Percentiles rank a stretch among this genome's conserved stretches.
Conservation (phyloP, 2,329 filamentous ascomycete species). For the Aspergillus proliferans region DNA sequence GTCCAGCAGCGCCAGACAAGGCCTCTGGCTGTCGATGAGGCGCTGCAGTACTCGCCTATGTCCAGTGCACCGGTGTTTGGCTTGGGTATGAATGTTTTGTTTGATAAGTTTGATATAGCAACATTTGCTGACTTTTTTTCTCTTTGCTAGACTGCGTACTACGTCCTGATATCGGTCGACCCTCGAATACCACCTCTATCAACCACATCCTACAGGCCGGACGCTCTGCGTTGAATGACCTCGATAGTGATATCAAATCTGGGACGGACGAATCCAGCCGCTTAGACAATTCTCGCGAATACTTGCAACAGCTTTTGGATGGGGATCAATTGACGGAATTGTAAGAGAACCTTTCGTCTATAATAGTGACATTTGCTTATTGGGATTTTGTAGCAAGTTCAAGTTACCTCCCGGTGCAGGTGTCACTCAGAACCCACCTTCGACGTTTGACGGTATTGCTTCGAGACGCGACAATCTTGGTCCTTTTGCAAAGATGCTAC, state of each 20-base stretch:
- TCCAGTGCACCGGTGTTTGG: constrained; percentile 44
- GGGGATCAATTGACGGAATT: constrained; percentile 53
- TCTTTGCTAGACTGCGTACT: constrained; percentile 34
- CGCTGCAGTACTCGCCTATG: constrained; percentile 45
- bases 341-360: constrained; percentile 20
- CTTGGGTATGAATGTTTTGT: constrained; percentile 27
- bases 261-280: constrained; percentile 53
- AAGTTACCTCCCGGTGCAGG: constrained; percentile 29
- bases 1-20: constrained; percentile 24
- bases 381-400: constrained; percentile 33
- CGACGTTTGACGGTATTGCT: constrained; percentile 13
- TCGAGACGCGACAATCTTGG: constrained; percentile 36
- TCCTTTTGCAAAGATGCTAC: constrained; percentile 50
- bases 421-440: constrained; percentile 13
- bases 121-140: constrained; percentile 2
- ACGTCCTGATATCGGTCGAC: constrained; percentile 36
- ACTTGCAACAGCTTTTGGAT: constrained; percentile 68
- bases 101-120: neutral
- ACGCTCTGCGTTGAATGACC: constrained; percentile 53
- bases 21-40: constrained; percentile 42
- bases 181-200: constrained; percentile 34
- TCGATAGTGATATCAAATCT: constrained; percentile 65
- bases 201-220: constrained; percentile 47
- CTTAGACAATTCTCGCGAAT: constrained; percentile 64
- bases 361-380: constrained; percentile 7